phyloP scores from a whole-genome alignment of 2,329 filamentous ascomycete species.

The Rosellinia necatrix region DNA sequence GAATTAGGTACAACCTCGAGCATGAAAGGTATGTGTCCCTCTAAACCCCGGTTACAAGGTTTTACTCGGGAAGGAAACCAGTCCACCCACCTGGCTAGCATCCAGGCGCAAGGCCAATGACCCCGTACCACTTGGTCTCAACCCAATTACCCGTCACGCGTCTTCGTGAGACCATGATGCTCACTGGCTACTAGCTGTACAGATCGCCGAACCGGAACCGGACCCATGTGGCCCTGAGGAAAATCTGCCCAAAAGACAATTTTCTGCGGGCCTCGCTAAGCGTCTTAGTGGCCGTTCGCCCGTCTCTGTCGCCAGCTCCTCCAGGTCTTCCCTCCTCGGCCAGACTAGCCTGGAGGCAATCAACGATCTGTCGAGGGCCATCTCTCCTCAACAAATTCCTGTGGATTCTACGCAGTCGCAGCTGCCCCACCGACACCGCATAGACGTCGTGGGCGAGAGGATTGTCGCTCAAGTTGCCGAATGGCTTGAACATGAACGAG shows the following conservation, averaged over 20 bases:
- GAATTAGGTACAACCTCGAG: constrained; percentile 28
- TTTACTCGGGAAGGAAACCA: background rate
- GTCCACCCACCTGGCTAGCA: background rate
- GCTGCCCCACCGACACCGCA: constrained; percentile 41
- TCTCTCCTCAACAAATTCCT: constrained; percentile 35
- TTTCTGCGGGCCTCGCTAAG: constrained; percentile 48
- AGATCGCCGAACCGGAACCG: constrained; percentile 59
- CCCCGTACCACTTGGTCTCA: background rate
- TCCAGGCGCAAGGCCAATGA: background rate
- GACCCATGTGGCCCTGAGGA: constrained; percentile 43
- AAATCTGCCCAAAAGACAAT: constrained; percentile 48
- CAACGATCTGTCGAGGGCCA: constrained; percentile 31
- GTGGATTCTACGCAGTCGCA: constrained; percentile 28
- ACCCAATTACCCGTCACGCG: background rate
- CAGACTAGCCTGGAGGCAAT: constrained; percentile 44
- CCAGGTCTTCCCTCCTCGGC: constrained; percentile 51
- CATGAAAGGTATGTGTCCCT: constrained; percentile 40
- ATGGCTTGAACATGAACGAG: constrained; percentile 83
- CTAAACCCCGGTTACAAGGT: too few species aligned
- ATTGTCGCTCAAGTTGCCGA: constrained; percentile 76
- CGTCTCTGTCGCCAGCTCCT: constrained; percentile 44
- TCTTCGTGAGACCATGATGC: constrained; percentile 14
- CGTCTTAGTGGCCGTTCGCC: constrained; percentile 51
- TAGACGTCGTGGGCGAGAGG: constrained; percentile 52
- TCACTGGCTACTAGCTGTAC: constrained; percentile 51